A percentile compares a stretch with the other conserved stretches of the same genome.
These are phyloP conservation scores for Combretum micranthum DNA, from an alignment of 345 rosid species.

Conservation along the genomic window DNA sequence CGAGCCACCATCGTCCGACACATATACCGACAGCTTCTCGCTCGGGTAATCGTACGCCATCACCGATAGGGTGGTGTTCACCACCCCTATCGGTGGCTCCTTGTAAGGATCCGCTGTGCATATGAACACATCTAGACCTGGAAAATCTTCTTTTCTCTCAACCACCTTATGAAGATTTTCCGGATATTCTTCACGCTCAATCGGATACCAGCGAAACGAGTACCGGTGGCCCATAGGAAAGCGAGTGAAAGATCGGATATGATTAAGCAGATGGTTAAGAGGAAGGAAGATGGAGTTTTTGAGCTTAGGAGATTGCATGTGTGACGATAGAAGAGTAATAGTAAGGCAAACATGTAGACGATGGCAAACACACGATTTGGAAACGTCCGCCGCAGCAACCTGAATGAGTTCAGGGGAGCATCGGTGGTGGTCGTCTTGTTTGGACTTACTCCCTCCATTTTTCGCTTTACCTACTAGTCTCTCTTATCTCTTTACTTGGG, in stretches of 20 bases:
- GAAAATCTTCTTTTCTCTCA: conserved; percentile 31
- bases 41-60: conserved; percentile 76
- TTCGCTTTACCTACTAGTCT: not conserved
- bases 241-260: conserved; percentile 57
- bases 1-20: conserved; percentile 88
- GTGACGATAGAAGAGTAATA: conserved; percentile 45
- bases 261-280: conserved; percentile 20
- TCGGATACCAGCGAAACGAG: conserved; percentile 32
- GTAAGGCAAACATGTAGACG: conserved; percentile 40
- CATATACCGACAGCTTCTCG: conserved; percentile 56
- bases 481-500: too few species aligned
- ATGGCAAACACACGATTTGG: conserved; percentile 43
- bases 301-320: conserved; percentile 26
- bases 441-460: conserved; percentile 9
- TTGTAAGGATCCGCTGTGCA: conserved; percentile 92
- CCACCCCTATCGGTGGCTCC: conserved; percentile 72
- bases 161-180: conserved; percentile 28
- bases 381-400: conserved; percentile 26
- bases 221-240: conserved; percentile 49
- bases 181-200: conserved; percentile 35
- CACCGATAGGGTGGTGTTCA: conserved; percentile 67
- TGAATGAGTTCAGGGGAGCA: conserved; percentile 30
- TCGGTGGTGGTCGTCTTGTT: conserved; percentile 1
- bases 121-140: conserved; percentile 58
- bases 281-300: conserved; percentile 11